A percentile compares a stretch with the other conserved stretches of the same genome.
Evolutionary conservation across 768 basidiomycete species (phyloP).

Genomic region (Suillus paluster): DNA sequence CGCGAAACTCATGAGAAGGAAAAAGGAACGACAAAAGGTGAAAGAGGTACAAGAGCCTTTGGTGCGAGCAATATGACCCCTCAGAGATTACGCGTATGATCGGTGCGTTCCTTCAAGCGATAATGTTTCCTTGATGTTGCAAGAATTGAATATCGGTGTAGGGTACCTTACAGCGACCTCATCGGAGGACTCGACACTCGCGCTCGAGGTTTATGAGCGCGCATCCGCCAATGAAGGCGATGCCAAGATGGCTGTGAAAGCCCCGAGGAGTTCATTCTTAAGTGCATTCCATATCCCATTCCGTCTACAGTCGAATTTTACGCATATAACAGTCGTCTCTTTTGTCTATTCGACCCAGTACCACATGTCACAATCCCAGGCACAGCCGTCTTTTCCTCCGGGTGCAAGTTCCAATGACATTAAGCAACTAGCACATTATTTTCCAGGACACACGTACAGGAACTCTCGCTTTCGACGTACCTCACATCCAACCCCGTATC

Average conservation of each 20-base stretch:
- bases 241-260: conserved; percentile 84
- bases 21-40: no score
- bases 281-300: conserved; percentile 45
- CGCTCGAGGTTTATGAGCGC: conserved; percentile 84
- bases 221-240: conserved; percentile 71
- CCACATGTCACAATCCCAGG: conserved; percentile 46
- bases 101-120: conserved; percentile 3
- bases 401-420: conserved; percentile 41
- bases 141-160: conserved; percentile 27
- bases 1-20: no score
- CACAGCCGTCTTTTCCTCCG: conserved; percentile 39
- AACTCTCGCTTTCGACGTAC: conserved; percentile 42
- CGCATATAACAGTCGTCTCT: conserved; percentile 36
- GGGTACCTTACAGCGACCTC: conserved; percentile 76
- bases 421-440: conserved; percentile 37
- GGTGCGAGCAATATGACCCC: no score
- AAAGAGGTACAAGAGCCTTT: no score
- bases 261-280: conserved; percentile 85
- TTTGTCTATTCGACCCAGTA: conserved; percentile 28
- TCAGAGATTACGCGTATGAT: no score
- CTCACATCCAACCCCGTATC: conserved; percentile 43
- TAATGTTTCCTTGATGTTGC: neutral
- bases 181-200: conserved; percentile 80
- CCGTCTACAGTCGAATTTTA: no score
- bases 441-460: conserved; percentile 37